Conservation (phyloP, 306 rosid genomes). For the Dalbergia cochinchinensis region DNA sequence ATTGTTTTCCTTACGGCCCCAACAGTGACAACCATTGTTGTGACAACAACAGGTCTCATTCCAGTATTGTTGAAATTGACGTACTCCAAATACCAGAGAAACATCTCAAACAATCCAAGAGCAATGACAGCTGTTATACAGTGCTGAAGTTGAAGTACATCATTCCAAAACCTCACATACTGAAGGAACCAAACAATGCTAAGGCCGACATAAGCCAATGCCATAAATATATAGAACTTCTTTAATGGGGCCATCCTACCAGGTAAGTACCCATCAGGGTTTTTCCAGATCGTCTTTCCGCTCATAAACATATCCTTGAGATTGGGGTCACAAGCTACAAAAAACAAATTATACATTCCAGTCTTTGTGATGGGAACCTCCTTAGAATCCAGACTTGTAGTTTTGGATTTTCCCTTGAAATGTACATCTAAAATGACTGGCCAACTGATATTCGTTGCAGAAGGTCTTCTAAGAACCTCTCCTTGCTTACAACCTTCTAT, state of each 20-base stretch:
- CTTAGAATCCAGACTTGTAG: slow-evolving; percentile 51
- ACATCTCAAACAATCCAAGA: slow-evolving; percentile 93
- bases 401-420: slow-evolving; percentile 54
- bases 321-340: slow-evolving; percentile 88
- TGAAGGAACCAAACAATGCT: slow-evolving; percentile 85
- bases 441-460: slow-evolving; percentile 78
- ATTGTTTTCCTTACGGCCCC: slow-evolving; percentile 85
- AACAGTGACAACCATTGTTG: slow-evolving; percentile 90
- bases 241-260: slow-evolving; percentile 94
- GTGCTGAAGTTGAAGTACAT: slow-evolving; percentile 93
- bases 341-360: slow-evolving; percentile 96
- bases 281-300: slow-evolving; percentile 93
- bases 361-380: slow-evolving; percentile 70
- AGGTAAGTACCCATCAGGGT: slow-evolving; percentile 88
- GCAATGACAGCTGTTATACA: slow-evolving; percentile 81
- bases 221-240: slow-evolving; percentile 82
- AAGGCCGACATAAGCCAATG: slow-evolving; percentile 71
- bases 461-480: slow-evolving; percentile 85
- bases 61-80: slow-evolving; percentile 85
- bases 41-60: slow-evolving; percentile 76
- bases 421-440: slow-evolving; percentile 70
- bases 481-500: slow-evolving; percentile 94
- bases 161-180: slow-evolving; percentile 90
- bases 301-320: slow-evolving; percentile 83
- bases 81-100: slow-evolving; percentile 91